A percentile compares a stretch with the other conserved stretches of the same genome.
These are phyloP conservation scores for Saksenaea vasiformis DNA, from an alignment of 371 early-diverging fungal genomes.

Conservation along the genomic window DNA sequence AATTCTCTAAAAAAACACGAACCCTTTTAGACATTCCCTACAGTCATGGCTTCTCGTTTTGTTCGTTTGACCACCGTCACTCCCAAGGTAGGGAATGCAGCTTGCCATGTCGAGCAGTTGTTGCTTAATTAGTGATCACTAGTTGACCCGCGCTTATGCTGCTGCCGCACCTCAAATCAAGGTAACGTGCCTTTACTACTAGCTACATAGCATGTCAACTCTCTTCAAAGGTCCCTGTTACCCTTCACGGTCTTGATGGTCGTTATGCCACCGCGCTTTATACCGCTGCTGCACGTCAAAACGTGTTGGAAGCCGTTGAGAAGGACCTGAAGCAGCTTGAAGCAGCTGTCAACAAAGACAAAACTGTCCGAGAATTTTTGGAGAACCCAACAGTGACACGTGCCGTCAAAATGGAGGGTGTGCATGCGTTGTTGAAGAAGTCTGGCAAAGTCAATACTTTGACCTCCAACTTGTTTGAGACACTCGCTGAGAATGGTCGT, in stretches of 20 bases:
- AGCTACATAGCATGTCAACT: constrained; percentile 5
- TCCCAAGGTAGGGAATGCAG: constrained; percentile 37
- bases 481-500: constrained; percentile 94
- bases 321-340: constrained; percentile 77
- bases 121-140: constrained; percentile 13
- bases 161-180: constrained; percentile 49
- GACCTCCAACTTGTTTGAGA: constrained; percentile 89
- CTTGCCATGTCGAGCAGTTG: background rate
- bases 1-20: background rate
- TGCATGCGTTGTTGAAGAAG: constrained; percentile 61
- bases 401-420: constrained; percentile 74
- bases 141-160: constrained; percentile 64
- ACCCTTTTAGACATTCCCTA: constrained; percentile 2
- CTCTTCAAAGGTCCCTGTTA: constrained; percentile 71
- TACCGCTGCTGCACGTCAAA: constrained; percentile 89
- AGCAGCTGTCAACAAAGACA: constrained; percentile 71
- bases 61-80: constrained; percentile 47
- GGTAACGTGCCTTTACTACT: constrained; percentile 32
- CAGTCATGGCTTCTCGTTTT: constrained; percentile 50
- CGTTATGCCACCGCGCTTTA: constrained; percentile 97
- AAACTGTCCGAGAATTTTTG: constrained; percentile 71
- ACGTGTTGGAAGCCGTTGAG: constrained; percentile 84
- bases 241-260: constrained; percentile 93
- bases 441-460: constrained; percentile 74
- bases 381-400: constrained; percentile 89